phyloP scores from a whole-genome alignment of 2,329 filamentous ascomycete species.

The Sphaerulina populicola region DNA sequence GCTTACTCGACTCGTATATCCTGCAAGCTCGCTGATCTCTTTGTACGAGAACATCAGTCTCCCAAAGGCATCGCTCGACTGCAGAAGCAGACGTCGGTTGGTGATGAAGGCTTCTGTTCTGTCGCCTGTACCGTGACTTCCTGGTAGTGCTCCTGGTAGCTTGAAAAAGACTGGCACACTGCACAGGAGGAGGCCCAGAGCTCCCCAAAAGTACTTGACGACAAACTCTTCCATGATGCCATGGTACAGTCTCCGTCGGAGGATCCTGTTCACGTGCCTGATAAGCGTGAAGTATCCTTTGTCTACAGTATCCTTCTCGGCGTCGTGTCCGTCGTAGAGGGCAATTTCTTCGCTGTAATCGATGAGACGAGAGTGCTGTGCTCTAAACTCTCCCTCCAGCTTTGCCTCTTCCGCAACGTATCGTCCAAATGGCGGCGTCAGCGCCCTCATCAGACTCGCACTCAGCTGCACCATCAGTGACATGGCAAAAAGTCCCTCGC shows the following conservation, averaged over 20 bases:
- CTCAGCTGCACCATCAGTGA: slow-evolving; percentile 86
- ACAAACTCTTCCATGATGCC: slow-evolving; percentile 99
- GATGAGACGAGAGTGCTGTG: slow-evolving; percentile 87
- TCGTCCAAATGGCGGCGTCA: slow-evolving; percentile 93
- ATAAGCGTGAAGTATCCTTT: slow-evolving; percentile 99
- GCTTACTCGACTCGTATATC: slow-evolving; percentile 87
- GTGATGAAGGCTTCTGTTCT: slow-evolving; percentile 66
- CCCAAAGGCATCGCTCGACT: slow-evolving; percentile 89
- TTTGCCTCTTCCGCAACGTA: slow-evolving; percentile 95
- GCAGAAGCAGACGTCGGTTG: slow-evolving; percentile 82
- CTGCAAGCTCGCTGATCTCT: slow-evolving; percentile 90
- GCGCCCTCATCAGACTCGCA: slow-evolving; percentile 81
- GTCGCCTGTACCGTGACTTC: slow-evolving; percentile 20
- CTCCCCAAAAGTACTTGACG: slow-evolving; percentile 99
- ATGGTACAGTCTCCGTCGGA: slow-evolving; percentile 85
- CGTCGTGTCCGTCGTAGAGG: slow-evolving; percentile 81
- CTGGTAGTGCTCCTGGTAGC: slow-evolving; percentile 33
- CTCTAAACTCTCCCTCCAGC: slow-evolving; percentile 90
- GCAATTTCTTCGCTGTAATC: slow-evolving; percentile 95
- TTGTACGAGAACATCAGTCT: slow-evolving; percentile 97
- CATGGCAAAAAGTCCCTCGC: slow-evolving; percentile 94
- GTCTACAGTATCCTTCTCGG: slow-evolving; percentile 91
- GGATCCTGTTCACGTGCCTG: slow-evolving; percentile 95
- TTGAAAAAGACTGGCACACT: slow-evolving; percentile 95
- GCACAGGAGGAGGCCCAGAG: slow-evolving; percentile 81